Percentiles rank a stretch among this genome's conserved stretches.
phyloP scores from a whole-genome alignment of 441 rosid species.

The Breynia disticha region DNA sequence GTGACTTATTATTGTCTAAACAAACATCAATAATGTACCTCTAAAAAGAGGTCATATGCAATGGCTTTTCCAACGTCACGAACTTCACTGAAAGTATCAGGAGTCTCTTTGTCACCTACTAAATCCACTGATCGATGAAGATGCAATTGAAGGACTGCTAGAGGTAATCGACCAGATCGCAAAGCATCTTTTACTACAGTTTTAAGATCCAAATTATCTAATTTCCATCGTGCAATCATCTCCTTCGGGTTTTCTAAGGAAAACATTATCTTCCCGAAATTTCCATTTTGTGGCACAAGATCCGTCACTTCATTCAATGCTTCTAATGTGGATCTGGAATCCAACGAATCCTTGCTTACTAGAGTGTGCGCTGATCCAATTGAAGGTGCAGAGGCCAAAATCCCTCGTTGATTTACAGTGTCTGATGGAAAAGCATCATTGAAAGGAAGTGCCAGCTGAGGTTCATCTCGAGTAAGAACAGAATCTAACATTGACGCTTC shows the following conservation, averaged over 20 bases:
- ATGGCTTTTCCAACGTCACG: conserved; percentile 85
- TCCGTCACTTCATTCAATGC: conserved; percentile 43
- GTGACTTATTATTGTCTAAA: conserved; percentile 15
- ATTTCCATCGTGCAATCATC: conserved; percentile 98
- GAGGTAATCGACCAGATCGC: conserved; percentile 90
- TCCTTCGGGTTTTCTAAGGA: conserved; percentile 91
- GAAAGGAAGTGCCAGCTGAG: conserved; percentile 43
- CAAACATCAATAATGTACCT: conserved; percentile 47
- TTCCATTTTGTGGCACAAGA: conserved; percentile 40
- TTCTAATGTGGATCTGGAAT: conserved; percentile 29
- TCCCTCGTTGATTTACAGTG: conserved; percentile 28
- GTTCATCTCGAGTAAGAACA: conserved; percentile 36
- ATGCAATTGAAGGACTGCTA: conserved; percentile 97
- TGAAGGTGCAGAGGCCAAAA: conserved; percentile 20
- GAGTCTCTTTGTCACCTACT: conserved; percentile 42
- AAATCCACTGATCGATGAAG: conserved; percentile 71
- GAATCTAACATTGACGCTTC: conserved; percentile 36
- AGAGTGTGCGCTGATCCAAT: conserved; percentile 30
- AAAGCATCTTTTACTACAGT: conserved; percentile 95
- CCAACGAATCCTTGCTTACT: conserved; percentile 36
- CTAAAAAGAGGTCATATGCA: conserved; percentile 90
- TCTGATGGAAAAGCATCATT: conserved; percentile 35
- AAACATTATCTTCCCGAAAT: conserved; percentile 43
- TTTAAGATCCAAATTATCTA: conserved; percentile 73
- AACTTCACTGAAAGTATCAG: conserved; percentile 90